Base-by-base conservation (phyloP, 2,329 filamentous ascomycete genomes). In the Amylocarpus encephaloides region DNA sequence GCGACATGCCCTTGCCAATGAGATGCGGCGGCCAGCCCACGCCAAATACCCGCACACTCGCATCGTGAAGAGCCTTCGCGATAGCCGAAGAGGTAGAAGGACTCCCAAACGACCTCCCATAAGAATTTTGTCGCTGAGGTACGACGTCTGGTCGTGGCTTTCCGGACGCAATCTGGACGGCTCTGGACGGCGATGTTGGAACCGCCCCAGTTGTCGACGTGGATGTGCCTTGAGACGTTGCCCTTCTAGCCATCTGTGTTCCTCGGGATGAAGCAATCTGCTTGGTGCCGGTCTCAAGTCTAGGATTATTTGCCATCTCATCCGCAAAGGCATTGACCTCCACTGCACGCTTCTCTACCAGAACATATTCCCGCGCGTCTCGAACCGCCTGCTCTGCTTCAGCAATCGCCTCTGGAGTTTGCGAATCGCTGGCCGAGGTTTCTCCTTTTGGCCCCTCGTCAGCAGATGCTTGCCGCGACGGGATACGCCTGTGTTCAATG, bases 301-400 rank as follows among this genome's bases (percentile, higher is more conserved):
- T 60, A 43, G 87, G 86, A 62, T 87, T 92, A 46, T 90, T 86
- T 40, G 89, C 91, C 64, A 98, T 74, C 69, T 97, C 92, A 68
- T 98, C 93, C 18, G 93, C 93, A 62, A 98, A 86, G 2, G 93
- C 93, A 67, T 98, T 97, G 45, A 98, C 92, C 67, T 97, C 92
- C 10, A 98, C 91, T 16, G 90, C 86, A 57, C 86, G 83, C 72
- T 96, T 95, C 71, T 98, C 93, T 11, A 98, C 88, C 22, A 97
- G 77, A 16, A 98, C 92, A 62, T 97, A 98, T 58, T 97, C 93
- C 57, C 92, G 82, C 65, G 94, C 83, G 57, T 97, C 92, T 61
- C 95, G 88, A 2, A 88, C 89, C 3, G 85, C 86, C 41, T 77
- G 76, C 57, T 86, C 82, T 36, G 75, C 74, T 44, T 80, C 64